phyloP scores from a whole-genome alignment of 2,329 filamentous ascomycete genomes.

The Hypoxylon sp. region DNA sequence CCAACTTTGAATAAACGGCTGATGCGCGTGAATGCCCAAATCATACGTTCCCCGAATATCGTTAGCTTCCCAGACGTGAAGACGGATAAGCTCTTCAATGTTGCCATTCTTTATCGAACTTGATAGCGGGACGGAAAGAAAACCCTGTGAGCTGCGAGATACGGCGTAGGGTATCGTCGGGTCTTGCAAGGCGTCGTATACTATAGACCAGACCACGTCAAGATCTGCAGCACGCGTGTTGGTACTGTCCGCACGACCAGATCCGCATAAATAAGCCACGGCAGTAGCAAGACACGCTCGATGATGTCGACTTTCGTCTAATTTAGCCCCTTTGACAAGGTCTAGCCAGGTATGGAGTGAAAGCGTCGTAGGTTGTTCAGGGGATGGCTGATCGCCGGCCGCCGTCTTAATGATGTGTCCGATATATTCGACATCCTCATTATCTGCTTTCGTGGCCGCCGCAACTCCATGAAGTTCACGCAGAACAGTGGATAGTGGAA shows the following conservation, averaged over 20 bases:
- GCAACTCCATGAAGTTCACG: background rate
- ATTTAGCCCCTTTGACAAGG: background rate
- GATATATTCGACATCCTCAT: background rate
- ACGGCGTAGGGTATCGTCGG: slow-evolving; percentile 2
- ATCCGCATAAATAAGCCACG: background rate
- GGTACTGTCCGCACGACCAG: background rate
- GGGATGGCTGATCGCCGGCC: background rate
- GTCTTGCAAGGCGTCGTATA: background rate
- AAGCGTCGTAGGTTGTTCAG: background rate
- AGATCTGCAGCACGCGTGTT: background rate
- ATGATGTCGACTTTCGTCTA: background rate
- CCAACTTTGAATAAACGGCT: slow-evolving; percentile 50
- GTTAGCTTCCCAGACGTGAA: slow-evolving; percentile 50
- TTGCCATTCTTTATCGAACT: slow-evolving; percentile 44
- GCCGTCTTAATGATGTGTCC: background rate
- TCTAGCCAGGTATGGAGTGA: background rate
- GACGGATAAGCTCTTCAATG: slow-evolving; percentile 48
- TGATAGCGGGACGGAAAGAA: slow-evolving; percentile 48
- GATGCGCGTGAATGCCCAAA: slow-evolving; percentile 48
- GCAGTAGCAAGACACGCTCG: background rate
- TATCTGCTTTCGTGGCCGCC: background rate
- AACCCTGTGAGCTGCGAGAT: slow-evolving; percentile 48
- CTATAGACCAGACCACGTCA: background rate
- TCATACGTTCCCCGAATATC: slow-evolving; percentile 41
- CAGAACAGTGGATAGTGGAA: background rate